Base-by-base conservation (phyloP, 2,329 filamentous ascomycete species). In the Cryphonectria radicalis region DNA sequence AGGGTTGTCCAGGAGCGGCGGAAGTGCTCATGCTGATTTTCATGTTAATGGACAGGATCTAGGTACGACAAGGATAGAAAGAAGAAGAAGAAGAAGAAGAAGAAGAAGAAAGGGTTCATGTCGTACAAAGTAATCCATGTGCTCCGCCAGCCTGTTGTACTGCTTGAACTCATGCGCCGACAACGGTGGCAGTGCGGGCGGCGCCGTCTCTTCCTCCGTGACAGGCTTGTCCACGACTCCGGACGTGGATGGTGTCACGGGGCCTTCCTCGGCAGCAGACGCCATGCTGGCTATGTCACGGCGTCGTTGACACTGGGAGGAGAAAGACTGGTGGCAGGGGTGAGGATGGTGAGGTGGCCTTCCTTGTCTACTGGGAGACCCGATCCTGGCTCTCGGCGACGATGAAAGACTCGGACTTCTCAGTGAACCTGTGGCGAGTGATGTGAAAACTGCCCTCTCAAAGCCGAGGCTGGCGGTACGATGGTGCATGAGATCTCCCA, bases 111-210 rank as follows among this genome's bases (percentile, higher is more conserved):
- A 73, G 28, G 40, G 68, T 53, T 25, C n/a, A 65, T 5, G 13
- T 81, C 86, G 77, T 83, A 91, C 90, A 81, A 91, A 94, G 73
- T 87, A 83, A 62, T 95, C 87, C 93, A 95, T 95, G 74, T 88
- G 86, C 70, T 92, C 92, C 0, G 92, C 90, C 77, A 94, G 82
- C n/a, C 85, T 85, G 81, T 95, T 94, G 80, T 92, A 95, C 55
- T 85, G 81, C 66, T 84, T 85, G 77, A 93, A 94, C 70, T 95
- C 91, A 70, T 85, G 83, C 1, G 88, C 80, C 0, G 89, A 89
- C 42, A 95, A 84, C 35, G 91, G 89, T 0, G 91, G 89, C 1
- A 92, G 80, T 19, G 66, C 67, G 10, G 72, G 75, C 40, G 72
- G 72, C 35, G 32, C 37, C 59, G 17, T 73, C 72, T 43, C 40